Base-by-base conservation (phyloP, 148 eudicot species). In the Rhododendron henanense region DNA sequence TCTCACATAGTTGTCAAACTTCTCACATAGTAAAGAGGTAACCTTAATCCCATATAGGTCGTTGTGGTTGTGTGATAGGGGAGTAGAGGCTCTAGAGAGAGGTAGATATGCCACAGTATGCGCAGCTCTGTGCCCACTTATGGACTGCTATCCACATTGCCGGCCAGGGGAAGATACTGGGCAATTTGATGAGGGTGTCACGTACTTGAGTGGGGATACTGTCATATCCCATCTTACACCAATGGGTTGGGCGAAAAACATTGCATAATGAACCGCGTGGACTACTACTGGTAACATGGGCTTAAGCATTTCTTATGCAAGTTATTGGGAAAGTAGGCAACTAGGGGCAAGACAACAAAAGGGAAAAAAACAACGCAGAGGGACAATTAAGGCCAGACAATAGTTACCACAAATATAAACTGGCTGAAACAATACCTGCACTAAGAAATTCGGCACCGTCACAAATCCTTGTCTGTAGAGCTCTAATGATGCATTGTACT, bases 401-500 rank as follows among this genome's bases (percentile, higher is more conserved):
- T 10, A 69, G 25, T 81, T 71, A 51, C 80, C 39, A 33, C 76
- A 25, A 82, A 35, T 81, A n/a, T 35, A 76, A 21, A 39, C 79
- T 73, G 67, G 77, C 83, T 23, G 79, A 75, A 79, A 82, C 5
- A 39, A 25, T 90, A 96, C 98, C 98, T 94, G 92, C 37, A 96
- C 84, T 77, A 90, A 83, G 87, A 92, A 93, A 88, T 84, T 93
- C 47, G 98, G 98, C 41, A 96, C 93, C 4, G 98, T 94, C 33
- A 93, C 85, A 85, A 96, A 96, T 88, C 98, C 98, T 83, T 87
- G 90, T 88, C 85, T 93, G 81, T 87, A 83, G 89, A 94, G 96
- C 93, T 92, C 98, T 91, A 93, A 82, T 61, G 96, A 94, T 63
- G 95, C 98, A 88, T 94, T 96, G 90, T 92, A 93, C 98, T 96